Evolutionary conservation across 768 basidiomycete genomes (phyloP), one percentile per base, ranked within the genome.

Genomic region (Hygrophorus russula): DNA sequence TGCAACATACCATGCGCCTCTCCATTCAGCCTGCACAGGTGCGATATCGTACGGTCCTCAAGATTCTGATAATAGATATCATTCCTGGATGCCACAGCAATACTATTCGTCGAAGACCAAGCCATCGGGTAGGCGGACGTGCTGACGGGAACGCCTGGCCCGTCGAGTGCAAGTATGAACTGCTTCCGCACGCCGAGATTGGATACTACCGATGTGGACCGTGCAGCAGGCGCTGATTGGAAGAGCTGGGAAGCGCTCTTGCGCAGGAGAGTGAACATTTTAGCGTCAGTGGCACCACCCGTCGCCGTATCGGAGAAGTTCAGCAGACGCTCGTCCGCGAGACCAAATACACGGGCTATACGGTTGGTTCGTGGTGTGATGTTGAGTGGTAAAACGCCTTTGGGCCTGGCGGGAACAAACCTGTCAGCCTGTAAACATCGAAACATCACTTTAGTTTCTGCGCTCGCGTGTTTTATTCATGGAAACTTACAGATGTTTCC

Each of bases 351-450:
- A 49, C 73, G 72, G 50, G 77, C 74, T 36, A 82, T 78, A 15
- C 80, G 72, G 42, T 70, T 73, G n/a, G 80, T 78, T 13, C 80
- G 74, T 10, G 80, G 80, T 1, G 79, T 82, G 29, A 64, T 69
- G 43, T 76, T 70, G 36, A 82, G 69, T 3, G 80, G 79, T 6
- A 78, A 53, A 8, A 66, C 57, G 5, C 58, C 57, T 35, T 73
- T 70, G 5, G 74, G 72, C 12, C 75, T 69, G 4, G 63, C 60
- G 1, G 80, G 61, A 30, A 82, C 68, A 54, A 82, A 82, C 36
- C 80, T 68, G 50, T 82, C 79, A 32, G 71, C 66, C 79, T 81
- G 24, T 24, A 24, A 3, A 24, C 4, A n/a, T n/a, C n/a, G n/a
- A n/a, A n/a, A n/a, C n/a, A n/a, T n/a, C n/a, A 24, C 24, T 24